Evolutionary conservation across 768 basidiomycete genomes (phyloP).

Genomic region (Hortiboletus campestris): DNA sequence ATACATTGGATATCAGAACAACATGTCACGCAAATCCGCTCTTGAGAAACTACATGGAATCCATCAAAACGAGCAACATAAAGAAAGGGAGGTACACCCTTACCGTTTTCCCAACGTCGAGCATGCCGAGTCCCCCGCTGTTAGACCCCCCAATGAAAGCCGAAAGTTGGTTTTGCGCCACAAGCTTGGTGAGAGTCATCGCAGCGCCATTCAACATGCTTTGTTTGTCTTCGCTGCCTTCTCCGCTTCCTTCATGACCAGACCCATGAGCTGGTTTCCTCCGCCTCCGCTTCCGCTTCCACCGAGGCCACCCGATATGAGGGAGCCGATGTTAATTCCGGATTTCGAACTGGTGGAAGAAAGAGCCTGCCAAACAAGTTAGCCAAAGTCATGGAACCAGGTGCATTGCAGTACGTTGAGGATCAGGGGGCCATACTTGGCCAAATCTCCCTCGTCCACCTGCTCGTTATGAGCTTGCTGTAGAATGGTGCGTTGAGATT

Average conservation of each 20-base stretch:
- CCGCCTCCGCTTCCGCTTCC: constrained; percentile 46
- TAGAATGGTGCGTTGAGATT: constrained; percentile 1
- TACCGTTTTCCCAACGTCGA: constrained; percentile 55
- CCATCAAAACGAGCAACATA: not conserved
- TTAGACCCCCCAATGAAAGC: constrained; percentile 52
- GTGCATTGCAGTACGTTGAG: constrained; percentile 3
- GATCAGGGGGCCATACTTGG: constrained; percentile 24
- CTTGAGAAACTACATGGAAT: constrained; percentile 12
- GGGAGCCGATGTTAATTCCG: constrained; percentile 34
- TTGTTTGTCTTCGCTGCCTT: constrained; percentile 73
- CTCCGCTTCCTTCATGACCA: constrained; percentile 82
- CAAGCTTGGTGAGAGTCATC: constrained; percentile 80
- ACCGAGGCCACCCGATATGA: constrained; percentile 36
- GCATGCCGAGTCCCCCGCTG: constrained; percentile 64
- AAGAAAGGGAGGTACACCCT: not conserved
- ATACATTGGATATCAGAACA: not conserved
- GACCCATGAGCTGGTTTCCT: constrained; percentile 68
- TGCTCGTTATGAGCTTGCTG: constrained; percentile 19
- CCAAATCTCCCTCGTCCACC: constrained; percentile 6
- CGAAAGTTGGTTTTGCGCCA: constrained; percentile 60
- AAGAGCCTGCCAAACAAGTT: constrained; percentile 18
- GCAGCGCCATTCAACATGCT: constrained; percentile 84
- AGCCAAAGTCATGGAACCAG: not conserved
- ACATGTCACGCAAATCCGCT: constrained; percentile 9
- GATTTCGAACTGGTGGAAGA: constrained; percentile 5